These are phyloP conservation scores for Botrytis elliptica DNA, from an alignment of 2,329 filamentous ascomycete species.

Conservation along the genomic window DNA sequence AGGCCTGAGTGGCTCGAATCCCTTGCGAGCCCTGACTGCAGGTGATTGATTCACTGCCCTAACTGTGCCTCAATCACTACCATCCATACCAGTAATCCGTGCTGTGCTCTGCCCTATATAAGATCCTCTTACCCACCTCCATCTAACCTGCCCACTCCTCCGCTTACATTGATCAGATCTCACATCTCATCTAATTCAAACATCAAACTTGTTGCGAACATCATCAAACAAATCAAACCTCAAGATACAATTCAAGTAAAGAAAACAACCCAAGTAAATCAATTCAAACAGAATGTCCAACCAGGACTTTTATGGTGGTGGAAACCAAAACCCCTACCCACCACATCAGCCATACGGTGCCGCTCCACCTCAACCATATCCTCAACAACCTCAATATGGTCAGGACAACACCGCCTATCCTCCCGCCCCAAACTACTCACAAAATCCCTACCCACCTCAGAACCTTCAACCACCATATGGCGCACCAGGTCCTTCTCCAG, in stretches of 20 bases:
- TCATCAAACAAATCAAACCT: neutral
- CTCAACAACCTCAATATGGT: conserved; percentile 8
- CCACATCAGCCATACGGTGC: conserved; percentile 7
- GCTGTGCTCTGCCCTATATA: neutral
- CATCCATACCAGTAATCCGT: neutral
- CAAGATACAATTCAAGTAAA: neutral
- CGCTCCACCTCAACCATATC: conserved; percentile 9
- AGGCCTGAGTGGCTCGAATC: neutral
- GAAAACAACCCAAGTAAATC: neutral
- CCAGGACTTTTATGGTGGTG: conserved; percentile 13
- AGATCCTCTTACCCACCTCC: neutral
- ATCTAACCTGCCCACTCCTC: neutral
- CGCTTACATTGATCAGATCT: neutral
- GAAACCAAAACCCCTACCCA: neutral
- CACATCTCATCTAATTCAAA: neutral
- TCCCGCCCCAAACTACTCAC: neutral
- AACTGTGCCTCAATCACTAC: conserved; percentile 3
- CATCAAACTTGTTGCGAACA: neutral
- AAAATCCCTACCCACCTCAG: neutral
- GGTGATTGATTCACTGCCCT: conserved; percentile 10
- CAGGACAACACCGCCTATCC: conserved; percentile 14
- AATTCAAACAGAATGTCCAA: conserved; percentile 1
- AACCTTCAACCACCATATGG: conserved; percentile 13
- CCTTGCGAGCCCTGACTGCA: neutral
- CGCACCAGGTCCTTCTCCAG: conserved; percentile 7